Base-by-base conservation (phyloP, 306 rosid species). In the Pyrus bretschneideri region DNA sequence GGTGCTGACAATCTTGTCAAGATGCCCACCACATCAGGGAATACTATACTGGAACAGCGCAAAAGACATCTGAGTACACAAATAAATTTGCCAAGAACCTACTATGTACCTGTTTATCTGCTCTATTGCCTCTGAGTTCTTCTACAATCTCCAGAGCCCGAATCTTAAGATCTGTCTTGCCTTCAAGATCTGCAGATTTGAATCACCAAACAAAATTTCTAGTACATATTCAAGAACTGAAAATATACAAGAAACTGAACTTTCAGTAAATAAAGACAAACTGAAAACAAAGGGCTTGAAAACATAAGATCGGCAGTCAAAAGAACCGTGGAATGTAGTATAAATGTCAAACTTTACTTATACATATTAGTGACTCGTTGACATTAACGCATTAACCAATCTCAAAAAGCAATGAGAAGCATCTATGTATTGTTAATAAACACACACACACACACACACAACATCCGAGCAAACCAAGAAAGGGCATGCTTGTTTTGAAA, bases 151-250 rank as follows among this genome's bases (percentile, higher is more conserved):
- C 99, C 73, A 88, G 23, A 67, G 97, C 91, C 58, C 96, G 91
- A 84, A 96, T 91, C 91, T 93, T 93, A 73, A 83, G 90, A 87
- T 96, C 99, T 17, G 98, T 83, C 91, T 86, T 86, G 78, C 99
- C 99, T 88, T 96, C 98, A 75, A 93, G 98, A 91, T 96, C 99
- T 96, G 87, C 74, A 79, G 60, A 82, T 64, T 40, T 55, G 22
- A 30, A 76, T 42, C 14, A 46, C 21, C n/a, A 64, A 23, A 46
- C 7, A 21, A 51, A 29, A 42, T 25, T 9, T 44, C 25, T 49
- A 12, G 30, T 22, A 21, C 42, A 40, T 63, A 21, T 60, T 70
- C 35, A 8, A 29, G 18, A 30, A 30, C 30, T 23, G 33, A 23
- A 15, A 30, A 46, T 35, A 31, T 23, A 23, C 10, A 42, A 9